phyloP scores from a whole-genome alignment of 208 protist species.

The Trypanosoma platydactyli region DNA sequence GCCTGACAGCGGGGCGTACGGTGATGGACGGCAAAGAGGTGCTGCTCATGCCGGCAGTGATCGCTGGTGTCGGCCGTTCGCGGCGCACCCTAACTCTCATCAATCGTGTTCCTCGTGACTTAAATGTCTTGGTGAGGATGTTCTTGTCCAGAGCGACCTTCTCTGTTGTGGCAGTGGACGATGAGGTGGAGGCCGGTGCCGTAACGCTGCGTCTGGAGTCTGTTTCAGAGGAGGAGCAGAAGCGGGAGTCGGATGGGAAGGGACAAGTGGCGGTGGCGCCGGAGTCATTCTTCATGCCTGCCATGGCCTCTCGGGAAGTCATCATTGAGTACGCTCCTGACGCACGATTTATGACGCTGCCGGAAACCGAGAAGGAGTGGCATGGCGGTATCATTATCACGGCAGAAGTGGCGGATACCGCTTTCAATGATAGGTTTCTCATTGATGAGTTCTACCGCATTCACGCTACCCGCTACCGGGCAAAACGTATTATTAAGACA shows the following conservation, averaged over 20 bases:
- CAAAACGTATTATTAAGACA: slow-evolving; percentile 32
- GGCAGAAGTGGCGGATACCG: slow-evolving; percentile 60
- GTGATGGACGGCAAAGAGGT: slow-evolving; percentile 53
- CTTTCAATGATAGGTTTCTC: slow-evolving; percentile 87
- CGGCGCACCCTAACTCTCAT: slow-evolving; percentile 64
- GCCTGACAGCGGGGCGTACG: slow-evolving; percentile 73
- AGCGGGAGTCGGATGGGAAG: slow-evolving; percentile 36
- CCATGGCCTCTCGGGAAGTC: slow-evolving; percentile 64
- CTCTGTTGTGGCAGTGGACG: slow-evolving; percentile 70
- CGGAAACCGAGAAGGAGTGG: slow-evolving; percentile 64
- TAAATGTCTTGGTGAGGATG: slow-evolving; percentile 69
- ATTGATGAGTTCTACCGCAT: slow-evolving; percentile 89
- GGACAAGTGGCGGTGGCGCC: slow-evolving; percentile 57
- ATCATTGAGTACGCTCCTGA: slow-evolving; percentile 76
- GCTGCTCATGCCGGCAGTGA: slow-evolving; percentile 85
- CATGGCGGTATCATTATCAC: slow-evolving; percentile 78
- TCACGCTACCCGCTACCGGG: slow-evolving; percentile 66
- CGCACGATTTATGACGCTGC: slow-evolving; percentile 30
- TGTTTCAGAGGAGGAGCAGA: slow-evolving; percentile 39
- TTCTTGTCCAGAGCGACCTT: slow-evolving; percentile 67
- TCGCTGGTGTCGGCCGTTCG: slow-evolving; percentile 71
- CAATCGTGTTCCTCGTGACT: slow-evolving; percentile 88
- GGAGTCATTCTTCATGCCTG: slow-evolving; percentile 60
- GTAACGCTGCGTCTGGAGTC: slow-evolving; percentile 64
- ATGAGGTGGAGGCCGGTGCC: slow-evolving; percentile 46